A percentile compares a stretch with the other conserved stretches of the same genome.
Conservation (phyloP, 345 rosid species). For the Bruguiera sexangula region DNA sequence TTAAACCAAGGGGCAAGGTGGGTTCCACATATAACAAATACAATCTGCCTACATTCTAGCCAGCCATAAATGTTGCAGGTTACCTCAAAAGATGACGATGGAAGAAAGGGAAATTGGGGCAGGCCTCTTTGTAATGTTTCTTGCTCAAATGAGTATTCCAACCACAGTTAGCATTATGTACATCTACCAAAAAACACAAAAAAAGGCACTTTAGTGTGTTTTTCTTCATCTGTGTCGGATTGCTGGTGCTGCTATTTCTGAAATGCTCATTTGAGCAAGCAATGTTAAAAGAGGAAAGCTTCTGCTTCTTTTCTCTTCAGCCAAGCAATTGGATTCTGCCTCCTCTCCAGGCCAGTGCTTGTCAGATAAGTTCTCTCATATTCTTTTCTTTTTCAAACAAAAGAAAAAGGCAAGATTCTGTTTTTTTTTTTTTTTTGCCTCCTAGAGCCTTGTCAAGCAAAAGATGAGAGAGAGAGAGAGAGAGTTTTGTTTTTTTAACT, state of each 20-base stretch:
- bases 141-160: conserved; percentile 65
- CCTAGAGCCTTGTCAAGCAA: background rate
- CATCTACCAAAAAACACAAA: background rate
- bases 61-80: no score
- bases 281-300: conserved; percentile 28
- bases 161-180: conserved; percentile 1
- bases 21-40: conserved; percentile 8
- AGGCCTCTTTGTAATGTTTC: conserved; percentile 37
- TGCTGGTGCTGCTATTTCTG: conserved; percentile 25
- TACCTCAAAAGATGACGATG: background rate
- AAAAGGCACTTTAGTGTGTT: background rate
- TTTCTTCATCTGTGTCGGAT: background rate
- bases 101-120: background rate
- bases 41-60: background rate
- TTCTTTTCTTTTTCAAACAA: background rate
- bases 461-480: background rate
- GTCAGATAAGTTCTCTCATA: background rate
- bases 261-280: conserved; percentile 45
- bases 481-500: background rate
- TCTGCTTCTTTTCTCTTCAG: background rate
- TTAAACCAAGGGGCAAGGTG: no score
- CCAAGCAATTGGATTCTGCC: background rate
- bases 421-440: background rate
- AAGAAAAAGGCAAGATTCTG: background rate
- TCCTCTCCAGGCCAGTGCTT: background rate